Base-by-base conservation (phyloP, 257 asterid species). In the Gentiana macrophylla region DNA sequence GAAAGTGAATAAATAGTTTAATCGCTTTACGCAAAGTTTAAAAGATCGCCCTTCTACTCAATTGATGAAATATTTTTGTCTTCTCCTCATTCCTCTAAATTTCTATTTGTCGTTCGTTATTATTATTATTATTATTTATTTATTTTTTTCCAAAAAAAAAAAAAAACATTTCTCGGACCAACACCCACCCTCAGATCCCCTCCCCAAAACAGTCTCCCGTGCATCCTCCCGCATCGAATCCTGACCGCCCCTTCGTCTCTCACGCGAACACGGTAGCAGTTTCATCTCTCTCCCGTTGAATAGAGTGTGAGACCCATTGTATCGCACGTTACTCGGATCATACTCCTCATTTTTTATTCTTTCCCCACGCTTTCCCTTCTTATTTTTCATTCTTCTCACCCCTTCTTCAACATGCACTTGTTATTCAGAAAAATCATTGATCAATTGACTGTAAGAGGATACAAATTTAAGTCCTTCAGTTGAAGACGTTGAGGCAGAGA, bases 291-390 rank as follows among this genome's bases (percentile, higher is more conserved):
- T 49, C 32, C 71, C 67, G 3, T 56, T 61, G 68, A 57, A 62
- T 55, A 49, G 15, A 38, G 53, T 37, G 6, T 12, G 6, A 55
- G 15, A 55, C 53, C 13, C 53, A 36, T 32, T 37, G 55, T 15
- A 36, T 32, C 32, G 55, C 84, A 78, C 52, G 67, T 67, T 64
- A 74, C 77, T 65, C 89, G 84, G 89, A 78, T 81, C 89, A 74
- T 61, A 55, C 59, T 46, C 70, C 84, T 79, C 67, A 52, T 81
- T 72, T 76, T 50, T 59, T 60, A 59, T 6, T 66, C 62, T 57
- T 74, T 67, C 24, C 43, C 59, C 64, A 50, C 8, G 32, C 8
- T 24, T 13, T 52, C 52, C 64, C 78, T 51, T 48, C 50, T 54
- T 60, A 58, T 56, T 58, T 62, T 58, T 55, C 56, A 10, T 44